Evolutionary conservation across 106 monocot genomes (phyloP), one percentile per base, ranked within the genome.

Genomic region (Allium sativum): DNA sequence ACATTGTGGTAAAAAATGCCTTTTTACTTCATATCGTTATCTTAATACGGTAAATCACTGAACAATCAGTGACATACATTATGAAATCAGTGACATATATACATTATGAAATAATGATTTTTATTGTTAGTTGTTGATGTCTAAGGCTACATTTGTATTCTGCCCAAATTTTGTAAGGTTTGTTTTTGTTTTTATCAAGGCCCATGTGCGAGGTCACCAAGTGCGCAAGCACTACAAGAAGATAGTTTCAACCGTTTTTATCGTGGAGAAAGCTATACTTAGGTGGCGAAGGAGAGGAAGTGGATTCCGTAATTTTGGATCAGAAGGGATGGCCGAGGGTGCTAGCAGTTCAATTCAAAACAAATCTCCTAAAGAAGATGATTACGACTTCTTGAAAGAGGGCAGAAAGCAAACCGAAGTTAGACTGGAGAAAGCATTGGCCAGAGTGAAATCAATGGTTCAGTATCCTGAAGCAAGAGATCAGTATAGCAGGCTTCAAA

Each of bases 401-500:
- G 96, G 96, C 6, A 81, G 90, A 65, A 86, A 76, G 17, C 90
- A 96, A 72, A 87, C 77, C 9, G 96, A 96, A 56, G 96, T 65
- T 8, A 82, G 82, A 46, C 41, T 96, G 48, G 80, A 84, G 61
- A 96, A 82, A 62, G 96, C 96, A 47, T 90, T 96, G 62, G 90
- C 87, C 21, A 82, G 96, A 65, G 96, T 96, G 42, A 91, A 88
- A 52, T 96, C 96, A 57, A 96, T 96, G 96, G 96, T 78, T 52
- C 96, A 91, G 48, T 96, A 96, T 65, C 91, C 96, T 51, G 96
- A 96, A 70, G 96, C 96, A 19, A 82, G 90, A 71, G 96, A 87
- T 75, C 96, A 96, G 67, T 96, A 96, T 52, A 46, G 72, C 12
- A 77, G 96, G 66, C 54, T 96, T 78, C 45, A 87, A 11, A 84